These are phyloP conservation scores for Trypanosoma rangeli DNA, from an alignment of 208 protist genomes.

Conservation along the genomic window DNA sequence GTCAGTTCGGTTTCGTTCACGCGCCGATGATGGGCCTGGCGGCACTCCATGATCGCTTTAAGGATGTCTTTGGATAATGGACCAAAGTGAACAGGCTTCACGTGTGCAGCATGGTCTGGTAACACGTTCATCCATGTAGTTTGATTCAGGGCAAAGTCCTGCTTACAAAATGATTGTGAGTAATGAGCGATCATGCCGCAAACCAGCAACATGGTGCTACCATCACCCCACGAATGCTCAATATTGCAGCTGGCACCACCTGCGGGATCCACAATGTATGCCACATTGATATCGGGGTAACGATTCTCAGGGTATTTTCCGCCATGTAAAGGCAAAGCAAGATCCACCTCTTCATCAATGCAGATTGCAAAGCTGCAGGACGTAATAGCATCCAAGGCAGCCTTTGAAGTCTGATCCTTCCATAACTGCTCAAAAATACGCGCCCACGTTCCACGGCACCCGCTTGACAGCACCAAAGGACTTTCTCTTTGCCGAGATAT, in stretches of 20 bases:
- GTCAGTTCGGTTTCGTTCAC: constrained; percentile 13
- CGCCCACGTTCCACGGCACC: constrained; percentile 21
- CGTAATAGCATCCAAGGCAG: constrained; percentile 23
- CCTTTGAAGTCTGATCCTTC: constrained; percentile 7
- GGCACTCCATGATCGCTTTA: constrained; percentile 11
- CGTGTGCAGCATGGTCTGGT: neutral
- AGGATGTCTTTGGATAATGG: neutral
- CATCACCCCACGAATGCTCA: constrained; percentile 33
- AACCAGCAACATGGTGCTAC: constrained; percentile 21
- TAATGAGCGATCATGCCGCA: constrained; percentile 19
- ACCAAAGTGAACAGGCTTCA: constrained; percentile 16
- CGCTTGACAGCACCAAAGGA: constrained; percentile 24
- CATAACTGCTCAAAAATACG: constrained; percentile 22
- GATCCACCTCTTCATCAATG: constrained; percentile 21
- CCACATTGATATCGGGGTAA: constrained; percentile 32
- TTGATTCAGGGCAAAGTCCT: neutral
- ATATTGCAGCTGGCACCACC: constrained; percentile 27
- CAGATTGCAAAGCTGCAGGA: constrained; percentile 27
- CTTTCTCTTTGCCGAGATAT: constrained; percentile 9
- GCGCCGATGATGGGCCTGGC: neutral
- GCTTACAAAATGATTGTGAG: constrained; percentile 3
- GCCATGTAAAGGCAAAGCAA: constrained; percentile 14
- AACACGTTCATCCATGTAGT: neutral
- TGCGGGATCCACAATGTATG: constrained; percentile 15
- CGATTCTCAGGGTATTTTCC: constrained; percentile 28